Evolutionary conservation across 176 grass and related monocot genomes (phyloP).

Genomic region (Aegilops longissima): DNA sequence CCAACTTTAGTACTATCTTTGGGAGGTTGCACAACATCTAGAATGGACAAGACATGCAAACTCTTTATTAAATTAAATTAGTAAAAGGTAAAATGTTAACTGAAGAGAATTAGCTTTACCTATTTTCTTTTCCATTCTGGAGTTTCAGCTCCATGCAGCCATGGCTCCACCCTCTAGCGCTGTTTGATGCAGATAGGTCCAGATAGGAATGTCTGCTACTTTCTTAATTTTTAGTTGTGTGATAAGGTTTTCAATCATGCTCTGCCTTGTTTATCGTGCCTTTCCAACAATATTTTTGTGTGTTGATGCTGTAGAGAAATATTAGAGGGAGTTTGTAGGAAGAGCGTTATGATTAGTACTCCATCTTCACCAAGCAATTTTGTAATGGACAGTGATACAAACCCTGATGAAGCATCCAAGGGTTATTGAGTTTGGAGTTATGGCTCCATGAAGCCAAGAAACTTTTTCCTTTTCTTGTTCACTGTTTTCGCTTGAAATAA

Average conservation of each 20-base stretch:
- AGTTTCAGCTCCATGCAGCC: not conserved
- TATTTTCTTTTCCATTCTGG: not conserved
- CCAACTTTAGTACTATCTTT: conserved; percentile 44
- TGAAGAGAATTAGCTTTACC: conserved; percentile 4
- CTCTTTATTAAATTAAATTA: not conserved
- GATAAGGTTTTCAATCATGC: not conserved
- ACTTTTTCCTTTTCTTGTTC: not conserved
- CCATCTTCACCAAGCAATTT: not conserved
- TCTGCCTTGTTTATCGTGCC: not conserved
- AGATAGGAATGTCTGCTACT: not conserved
- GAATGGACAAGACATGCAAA: conserved; percentile 29
- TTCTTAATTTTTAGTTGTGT: not conserved
- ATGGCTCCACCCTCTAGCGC: not conserved
- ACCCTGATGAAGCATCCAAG: not conserved
- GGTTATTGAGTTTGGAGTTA: not conserved
- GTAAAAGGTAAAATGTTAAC: conserved; percentile 20
- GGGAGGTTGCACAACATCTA: conserved; percentile 29
- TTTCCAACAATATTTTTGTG: too few species aligned
- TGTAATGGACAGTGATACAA: not conserved
- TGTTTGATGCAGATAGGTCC: not conserved
- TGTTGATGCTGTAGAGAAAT: not conserved
- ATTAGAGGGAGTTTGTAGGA: not conserved
- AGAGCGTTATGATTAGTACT: not conserved
- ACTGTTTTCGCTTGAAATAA: not conserved
- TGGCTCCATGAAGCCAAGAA: not conserved